Conservation (phyloP, 2,329 filamentous ascomycete species). For the Paecilomyces formosus region DNA sequence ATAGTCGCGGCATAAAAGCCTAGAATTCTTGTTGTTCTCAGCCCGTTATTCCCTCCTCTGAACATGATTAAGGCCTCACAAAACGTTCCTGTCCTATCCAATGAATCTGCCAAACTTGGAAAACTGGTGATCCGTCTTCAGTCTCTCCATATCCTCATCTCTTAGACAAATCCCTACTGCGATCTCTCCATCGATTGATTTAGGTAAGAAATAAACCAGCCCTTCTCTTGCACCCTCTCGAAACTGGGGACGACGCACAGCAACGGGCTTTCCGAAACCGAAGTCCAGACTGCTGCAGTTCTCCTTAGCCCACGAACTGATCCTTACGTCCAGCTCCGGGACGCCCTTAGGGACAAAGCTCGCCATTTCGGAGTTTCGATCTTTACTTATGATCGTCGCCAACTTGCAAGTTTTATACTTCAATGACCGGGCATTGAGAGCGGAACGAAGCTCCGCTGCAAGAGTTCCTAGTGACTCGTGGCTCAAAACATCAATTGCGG, state of each 20-base stretch:
- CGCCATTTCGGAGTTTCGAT: conserved; percentile 25
- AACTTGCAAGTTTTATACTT: conserved; percentile 33
- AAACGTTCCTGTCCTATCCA: conserved; percentile 12
- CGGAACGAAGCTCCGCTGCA: conserved; percentile 33
- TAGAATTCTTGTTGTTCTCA: too few species aligned
- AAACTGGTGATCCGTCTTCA: conserved; percentile 40
- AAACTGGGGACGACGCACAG: conserved; percentile 44
- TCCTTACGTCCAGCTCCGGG: conserved; percentile 37
- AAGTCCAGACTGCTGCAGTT: conserved; percentile 43
- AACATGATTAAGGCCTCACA: too few species aligned
- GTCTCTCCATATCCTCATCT: conserved; percentile 40
- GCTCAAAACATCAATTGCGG: conserved; percentile 20
- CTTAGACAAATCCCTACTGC: conserved; percentile 39
- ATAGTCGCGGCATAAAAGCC: too few species aligned
- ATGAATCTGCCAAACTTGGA: conserved; percentile 29
- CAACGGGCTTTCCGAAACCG: conserved; percentile 40
- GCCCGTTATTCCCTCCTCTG: too few species aligned
- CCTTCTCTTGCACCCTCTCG: conserved; percentile 33
- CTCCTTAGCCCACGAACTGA: conserved; percentile 50
- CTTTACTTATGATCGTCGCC: conserved; percentile 29
- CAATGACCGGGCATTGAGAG: conserved; percentile 29
- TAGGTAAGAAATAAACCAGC: conserved; percentile 46
- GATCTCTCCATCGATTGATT: conserved; percentile 35
- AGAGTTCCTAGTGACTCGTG: conserved; percentile 25
- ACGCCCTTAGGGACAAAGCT: conserved; percentile 23